Conservation (phyloP, 148 eudicot genomes). For the Arctostaphylos glauca region DNA sequence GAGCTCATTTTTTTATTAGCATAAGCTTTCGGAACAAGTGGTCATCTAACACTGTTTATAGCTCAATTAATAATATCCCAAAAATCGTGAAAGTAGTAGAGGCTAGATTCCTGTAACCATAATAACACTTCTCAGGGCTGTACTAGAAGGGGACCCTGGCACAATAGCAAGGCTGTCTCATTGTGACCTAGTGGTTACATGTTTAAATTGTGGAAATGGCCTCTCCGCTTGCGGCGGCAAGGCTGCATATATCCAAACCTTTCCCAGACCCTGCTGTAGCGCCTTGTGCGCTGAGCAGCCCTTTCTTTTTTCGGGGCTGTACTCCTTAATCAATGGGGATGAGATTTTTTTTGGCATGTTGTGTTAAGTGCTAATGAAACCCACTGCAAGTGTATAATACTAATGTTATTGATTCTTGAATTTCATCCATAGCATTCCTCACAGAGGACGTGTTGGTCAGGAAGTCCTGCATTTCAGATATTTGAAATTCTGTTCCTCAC, state of each 20-base stretch:
- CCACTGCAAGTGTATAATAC: neutral
- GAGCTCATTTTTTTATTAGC: neutral
- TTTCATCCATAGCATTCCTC: neutral
- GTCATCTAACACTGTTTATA: neutral
- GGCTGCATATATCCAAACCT: too few species aligned
- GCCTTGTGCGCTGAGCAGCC: too few species aligned
- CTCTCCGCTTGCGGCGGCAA: too few species aligned
- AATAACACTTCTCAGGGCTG: neutral
- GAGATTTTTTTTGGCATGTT: neutral
- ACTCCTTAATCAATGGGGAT: neutral
- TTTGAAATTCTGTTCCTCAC: conserved; percentile 11
- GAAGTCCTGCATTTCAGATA: neutral
- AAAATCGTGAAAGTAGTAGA: neutral
- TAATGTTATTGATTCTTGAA: neutral
- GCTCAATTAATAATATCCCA: neutral
- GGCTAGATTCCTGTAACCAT: neutral
- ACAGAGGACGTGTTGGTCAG: neutral
- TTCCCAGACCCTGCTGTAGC: too few species aligned
- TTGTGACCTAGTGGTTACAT: too few species aligned
- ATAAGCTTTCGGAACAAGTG: neutral
- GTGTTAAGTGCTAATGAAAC: neutral
- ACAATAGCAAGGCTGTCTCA: too few species aligned
- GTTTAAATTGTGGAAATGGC: too few species aligned
- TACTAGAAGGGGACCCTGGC: too few species aligned
- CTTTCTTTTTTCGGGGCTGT: too few species aligned